Conservation (phyloP, 1,139 yeast genomes). For the Geotrichum klebahnii region DNA sequence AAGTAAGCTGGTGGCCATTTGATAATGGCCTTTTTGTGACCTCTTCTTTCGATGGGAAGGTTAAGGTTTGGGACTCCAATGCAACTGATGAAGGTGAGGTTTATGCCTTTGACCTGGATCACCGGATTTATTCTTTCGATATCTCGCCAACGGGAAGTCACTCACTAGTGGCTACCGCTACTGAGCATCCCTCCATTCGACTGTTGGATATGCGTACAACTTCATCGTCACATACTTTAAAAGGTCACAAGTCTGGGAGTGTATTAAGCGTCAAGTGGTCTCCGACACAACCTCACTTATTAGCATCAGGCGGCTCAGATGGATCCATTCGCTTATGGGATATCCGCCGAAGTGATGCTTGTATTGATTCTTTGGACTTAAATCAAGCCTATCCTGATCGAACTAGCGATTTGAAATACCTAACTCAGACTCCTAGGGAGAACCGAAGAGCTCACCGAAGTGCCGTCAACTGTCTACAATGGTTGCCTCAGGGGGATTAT, state of each 20-base stretch:
- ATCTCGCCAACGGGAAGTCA: slow-evolving; percentile 43
- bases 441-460: slow-evolving; percentile 54
- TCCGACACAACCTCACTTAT: slow-evolving; percentile 55
- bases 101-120: slow-evolving; percentile 55
- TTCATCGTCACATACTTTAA: slow-evolving; percentile 63
- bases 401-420: slow-evolving; percentile 17
- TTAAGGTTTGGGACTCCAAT: slow-evolving; percentile 80
- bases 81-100: slow-evolving; percentile 51
- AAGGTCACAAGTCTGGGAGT: slow-evolving; percentile 56
- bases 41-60: slow-evolving; percentile 72
- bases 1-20: slow-evolving; percentile 81
- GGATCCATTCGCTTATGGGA: slow-evolving; percentile 66
- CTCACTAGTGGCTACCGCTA: slow-evolving; percentile 63
- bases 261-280: slow-evolving; percentile 73
- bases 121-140: slow-evolving; percentile 42
- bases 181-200: slow-evolving; percentile 66
- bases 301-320: slow-evolving; percentile 75
- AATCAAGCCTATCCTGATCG: slow-evolving; percentile 29
- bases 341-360: slow-evolving; percentile 61
- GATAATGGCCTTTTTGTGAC: slow-evolving; percentile 85
- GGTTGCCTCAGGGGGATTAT: slow-evolving; percentile 61
- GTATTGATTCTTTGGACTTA: slow-evolving; percentile 59
- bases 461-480: slow-evolving; percentile 67
- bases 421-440: slow-evolving; percentile 30
- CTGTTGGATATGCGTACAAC: slow-evolving; percentile 69